Base-by-base conservation (phyloP, 1,284 basidiomycete species). In the Fomitiporia mediterranea region DNA sequence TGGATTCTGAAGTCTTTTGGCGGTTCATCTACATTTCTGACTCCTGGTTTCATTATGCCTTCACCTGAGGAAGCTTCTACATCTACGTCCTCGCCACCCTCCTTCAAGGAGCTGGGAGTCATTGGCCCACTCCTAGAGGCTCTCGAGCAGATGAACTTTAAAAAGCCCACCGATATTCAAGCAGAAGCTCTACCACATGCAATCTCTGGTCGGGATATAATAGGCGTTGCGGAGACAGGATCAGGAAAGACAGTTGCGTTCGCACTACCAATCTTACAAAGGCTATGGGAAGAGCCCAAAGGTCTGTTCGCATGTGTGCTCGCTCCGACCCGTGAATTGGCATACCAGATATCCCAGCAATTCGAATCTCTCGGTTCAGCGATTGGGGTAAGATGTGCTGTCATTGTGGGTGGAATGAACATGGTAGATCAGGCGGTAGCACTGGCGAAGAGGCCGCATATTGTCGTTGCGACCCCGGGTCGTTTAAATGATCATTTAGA, bases 221-320 rank as follows among this genome's bases (percentile, higher is more conserved):
- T 99, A 60, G 97, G 97, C 23, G 89, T 99, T 17, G 97, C 97
- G 21, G 90, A 94, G 65, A 99, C 97, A 27, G 97, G 97, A 47
- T 95, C 91, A 15, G 97, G 97, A 63, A 99, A 99, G 75, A 99
- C 97, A 1, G 97, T 95, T 8, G 97, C 97, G 2, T 99, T 99
- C 73, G 91, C 91, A 17, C 76, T 99, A 4, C 97, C 97, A 4
- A 96, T 99, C 59, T 77, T 99, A 35, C 96, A 99, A 72, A 93
- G 92, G 61, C 74, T 99, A 66, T 99, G 94, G 94, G 91, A 98
- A 59, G 88, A 97, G 52, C 97, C 97, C 23, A 88, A 89, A 66
- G 91, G 94, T 21, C 82, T 97, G 52, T 99, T 94, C 68, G 93
- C 94, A 4, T 92, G 94, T 65, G 86, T 99, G 8, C 79, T 99